A percentile compares a stretch with the other conserved stretches of the same genome.
phyloP scores from a whole-genome alignment of 163 green algal species.

The Scenedesmus sp. region DNA sequence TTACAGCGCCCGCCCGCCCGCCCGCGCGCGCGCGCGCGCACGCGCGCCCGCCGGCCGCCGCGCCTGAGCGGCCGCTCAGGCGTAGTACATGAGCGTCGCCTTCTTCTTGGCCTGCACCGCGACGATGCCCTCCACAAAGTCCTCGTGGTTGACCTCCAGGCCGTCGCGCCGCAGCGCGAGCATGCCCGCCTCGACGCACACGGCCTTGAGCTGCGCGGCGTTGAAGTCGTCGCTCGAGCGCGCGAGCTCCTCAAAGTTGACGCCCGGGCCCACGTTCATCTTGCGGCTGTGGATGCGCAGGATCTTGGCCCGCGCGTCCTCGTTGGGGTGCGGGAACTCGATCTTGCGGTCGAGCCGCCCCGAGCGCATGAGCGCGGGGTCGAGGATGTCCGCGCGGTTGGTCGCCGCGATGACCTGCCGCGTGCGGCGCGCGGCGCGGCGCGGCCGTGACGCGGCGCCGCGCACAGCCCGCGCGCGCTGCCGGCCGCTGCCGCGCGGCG shows the following conservation, averaged over 20 bases:
- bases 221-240: constrained; percentile 99
- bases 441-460: too few species aligned
- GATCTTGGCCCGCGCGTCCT: constrained; percentile 98
- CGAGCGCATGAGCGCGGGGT: constrained; percentile 98
- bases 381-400: constrained; percentile 98
- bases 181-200: constrained; percentile 99
- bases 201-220: constrained; percentile 93
- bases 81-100: constrained; percentile 92
- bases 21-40: not conserved
- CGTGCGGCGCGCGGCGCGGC: too few species aligned
- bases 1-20: not conserved
- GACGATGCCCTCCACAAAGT: constrained; percentile 99
- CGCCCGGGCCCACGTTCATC: constrained; percentile 96
- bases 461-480: too few species aligned
- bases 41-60: not conserved
- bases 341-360: constrained; percentile 98
- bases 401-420: constrained; percentile 96
- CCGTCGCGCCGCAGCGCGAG: constrained; percentile 93
- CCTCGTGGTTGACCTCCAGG: constrained; percentile 93
- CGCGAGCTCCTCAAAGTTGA: constrained; percentile 99
- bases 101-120: constrained; percentile 99
- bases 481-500: too few species aligned
- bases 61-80: constrained; percentile 63
- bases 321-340: constrained; percentile 98
- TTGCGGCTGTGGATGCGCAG: constrained; percentile 95